Base-by-base conservation (phyloP, 768 basidiomycete genomes). In the Amanita fuliginea region DNA sequence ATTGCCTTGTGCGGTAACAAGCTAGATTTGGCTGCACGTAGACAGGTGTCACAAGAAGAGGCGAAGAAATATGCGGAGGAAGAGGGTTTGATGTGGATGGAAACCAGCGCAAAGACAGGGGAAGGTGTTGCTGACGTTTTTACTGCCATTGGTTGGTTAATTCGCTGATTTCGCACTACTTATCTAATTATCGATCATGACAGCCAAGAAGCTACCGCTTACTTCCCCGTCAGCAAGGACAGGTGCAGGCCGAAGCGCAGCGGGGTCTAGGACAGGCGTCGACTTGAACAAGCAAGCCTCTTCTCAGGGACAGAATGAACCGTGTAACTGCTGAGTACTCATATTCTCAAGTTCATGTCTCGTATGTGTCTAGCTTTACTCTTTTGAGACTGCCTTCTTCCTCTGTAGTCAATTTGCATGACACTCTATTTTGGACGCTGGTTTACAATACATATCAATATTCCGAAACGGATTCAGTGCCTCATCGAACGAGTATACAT, bases 1-100 rank as follows among this genome's bases (percentile, higher is more conserved):
- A 95, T 98, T 63, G 87, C 91, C 35, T 81, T 98, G 32, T 95
- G 92, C 52, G 95, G 95, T 42, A 98, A 98, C 76, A 98, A 98
- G 69, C 68, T 81, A 24, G 95, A 98, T 67, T 71, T 97, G 21
- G 73, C 80, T 35, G 85, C 83, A 7, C 83, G 87, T 54, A 80
- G 90, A 57, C 89, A 92, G 64, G 87, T 91, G 3, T 72, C 86
- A 16, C 75, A 86, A 57, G 91, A 91, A 56, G 91, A 93, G 60
- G 91, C 91, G 4, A 80, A 88, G 74, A 89, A 90, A 67, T 94
- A 89, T 59, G 91, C 91, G 0, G 81, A 90, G 46, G 88, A 92
- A 64, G 90, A 95, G 67, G 89, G 90, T 40, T 65, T 94, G 41
- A 83, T 93, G 84, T 95, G 89, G 86, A 80, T 78, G 42, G 91